Evolutionary conservation across 306 rosid species (phyloP).

Genomic region (Canavalia ensiformis): DNA sequence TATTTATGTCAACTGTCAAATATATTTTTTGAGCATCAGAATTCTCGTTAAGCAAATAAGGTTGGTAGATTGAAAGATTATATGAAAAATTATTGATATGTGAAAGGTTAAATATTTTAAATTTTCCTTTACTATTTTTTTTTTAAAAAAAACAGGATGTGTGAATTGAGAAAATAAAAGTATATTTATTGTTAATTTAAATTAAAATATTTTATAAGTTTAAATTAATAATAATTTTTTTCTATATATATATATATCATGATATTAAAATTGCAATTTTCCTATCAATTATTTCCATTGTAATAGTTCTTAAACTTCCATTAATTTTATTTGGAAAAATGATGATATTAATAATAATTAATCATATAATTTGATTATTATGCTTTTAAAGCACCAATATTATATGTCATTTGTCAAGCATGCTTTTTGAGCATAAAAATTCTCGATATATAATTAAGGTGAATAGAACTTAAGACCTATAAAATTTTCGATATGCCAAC

Average conservation of each 20-base stretch:
- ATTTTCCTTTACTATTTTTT: too few relatives aligned
- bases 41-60: too few relatives aligned
- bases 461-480: slow-evolving; percentile 14
- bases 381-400: background rate
- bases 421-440: background rate
- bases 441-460: background rate
- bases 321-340: slow-evolving; percentile 5
- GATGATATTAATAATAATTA: background rate
- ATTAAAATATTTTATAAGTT: background rate
- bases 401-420: background rate
- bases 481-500: slow-evolving; percentile 15
- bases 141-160: too few relatives aligned
- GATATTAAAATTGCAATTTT: background rate
- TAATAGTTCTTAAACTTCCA: background rate
- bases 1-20: too few relatives aligned
- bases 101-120: too few relatives aligned
- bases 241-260: background rate
- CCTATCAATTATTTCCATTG: background rate
- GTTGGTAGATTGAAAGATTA: too few relatives aligned
- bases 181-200: background rate
- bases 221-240: background rate
- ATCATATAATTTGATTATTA: slow-evolving; percentile 1
- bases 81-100: too few relatives aligned
- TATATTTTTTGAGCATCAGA: too few relatives aligned
- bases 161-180: too few relatives aligned